Evolutionary conservation across 192 early-diverging fungal genomes (phyloP).

Genomic region (Coemansia reversa): DNA sequence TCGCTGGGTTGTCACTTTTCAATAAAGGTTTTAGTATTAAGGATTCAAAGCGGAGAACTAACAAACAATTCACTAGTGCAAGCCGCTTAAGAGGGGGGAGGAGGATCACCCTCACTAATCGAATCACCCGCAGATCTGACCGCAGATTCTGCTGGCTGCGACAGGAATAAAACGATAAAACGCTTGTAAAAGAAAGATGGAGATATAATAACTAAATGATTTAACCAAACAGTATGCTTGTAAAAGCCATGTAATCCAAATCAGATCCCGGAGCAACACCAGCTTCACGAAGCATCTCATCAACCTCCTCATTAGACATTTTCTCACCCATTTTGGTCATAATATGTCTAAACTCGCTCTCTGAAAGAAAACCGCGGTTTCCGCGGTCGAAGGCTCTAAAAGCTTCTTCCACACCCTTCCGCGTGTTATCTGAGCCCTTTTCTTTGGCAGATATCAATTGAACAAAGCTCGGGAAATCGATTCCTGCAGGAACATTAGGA

Average conservation of each 20-base stretch:
- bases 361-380: constrained; percentile 85
- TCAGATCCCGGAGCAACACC: constrained; percentile 76
- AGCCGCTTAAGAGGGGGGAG: no score
- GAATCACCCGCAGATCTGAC: no score
- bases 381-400: constrained; percentile 94
- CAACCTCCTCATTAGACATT: constrained; percentile 69
- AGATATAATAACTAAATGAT: no score
- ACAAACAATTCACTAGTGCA: no score
- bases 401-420: constrained; percentile 86
- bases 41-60: no score
- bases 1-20: no score
- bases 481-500: constrained; percentile 77
- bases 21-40: no score
- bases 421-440: constrained; percentile 70
- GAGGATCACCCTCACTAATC: no score
- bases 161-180: not conserved
- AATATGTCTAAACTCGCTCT: constrained; percentile 87
- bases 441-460: constrained; percentile 84
- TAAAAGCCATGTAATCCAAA: constrained; percentile 85
- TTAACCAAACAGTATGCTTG: constrained; percentile 61
- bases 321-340: constrained; percentile 89
- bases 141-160: no score
- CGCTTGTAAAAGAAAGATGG: no score
- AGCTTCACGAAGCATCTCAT: constrained; percentile 73
- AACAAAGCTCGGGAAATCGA: constrained; percentile 92